Evolutionary conservation across 768 basidiomycete genomes (phyloP), one percentile per base, ranked within the genome.

Genomic region (Mrakia gelida): DNA sequence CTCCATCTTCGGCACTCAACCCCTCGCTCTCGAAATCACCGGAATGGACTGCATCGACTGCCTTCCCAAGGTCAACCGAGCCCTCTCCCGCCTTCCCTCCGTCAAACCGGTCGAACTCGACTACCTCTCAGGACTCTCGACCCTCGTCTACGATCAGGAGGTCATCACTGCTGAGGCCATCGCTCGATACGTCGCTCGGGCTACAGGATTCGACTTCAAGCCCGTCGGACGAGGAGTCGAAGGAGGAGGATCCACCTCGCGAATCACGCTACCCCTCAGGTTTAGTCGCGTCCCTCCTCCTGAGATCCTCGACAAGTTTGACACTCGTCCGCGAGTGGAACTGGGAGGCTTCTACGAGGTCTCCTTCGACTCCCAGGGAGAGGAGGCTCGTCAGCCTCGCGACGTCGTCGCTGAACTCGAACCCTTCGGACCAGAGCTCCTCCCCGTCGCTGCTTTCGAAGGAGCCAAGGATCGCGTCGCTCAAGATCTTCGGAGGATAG

Each of bases 401-500:
- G 72, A 73, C 52, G 56, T 73, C 26, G 10, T 73, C 34, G 9
- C 18, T 5, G 52, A 73, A n/a, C 72, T 73, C 9, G 38, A 61
- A 38, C 30, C 45, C 2, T 73, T 3, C 72, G 52, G 56, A 73
- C 72, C 72, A 11, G 28, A 15, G n/a, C 72, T 73, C 4, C 30
- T 73, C 21, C 52, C 72, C 34, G 72, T 38, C 26, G 45, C 15
- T 13, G 45, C 15, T 16, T 9, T 73, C 32, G 54, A 54, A 28
- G 54, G 82, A 80, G 61, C 80, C 81, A 11, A 73, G 63, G 82
- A 80, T 15, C 82, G 83, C 8, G 84, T 83, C 8, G 81, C 80
- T 16, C 84, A 81, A 65, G 85, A 86, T 79, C 82, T 86, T 34
- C 80, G 80, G 7, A 75, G 80, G 61, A 81, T 86, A 7, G 79